Conservation (phyloP, 2,329 filamentous ascomycete species). For the Diatrype stigma region DNA sequence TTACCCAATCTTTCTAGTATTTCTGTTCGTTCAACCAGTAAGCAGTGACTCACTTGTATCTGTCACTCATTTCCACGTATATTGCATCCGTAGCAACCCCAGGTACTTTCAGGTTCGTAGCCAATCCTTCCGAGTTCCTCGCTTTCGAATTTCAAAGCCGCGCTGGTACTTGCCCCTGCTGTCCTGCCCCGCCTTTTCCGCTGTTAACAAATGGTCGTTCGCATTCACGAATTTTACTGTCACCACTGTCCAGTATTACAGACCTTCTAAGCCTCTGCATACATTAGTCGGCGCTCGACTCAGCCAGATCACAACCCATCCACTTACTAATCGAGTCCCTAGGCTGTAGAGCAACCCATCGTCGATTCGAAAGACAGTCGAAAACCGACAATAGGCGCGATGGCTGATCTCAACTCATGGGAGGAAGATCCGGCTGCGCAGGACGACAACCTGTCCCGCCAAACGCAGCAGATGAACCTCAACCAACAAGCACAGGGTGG, state of each 20-base stretch:
- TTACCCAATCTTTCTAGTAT: background rate
- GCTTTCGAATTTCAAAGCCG: no score
- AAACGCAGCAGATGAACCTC: conserved; percentile 72
- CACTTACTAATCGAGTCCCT: no score
- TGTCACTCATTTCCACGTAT: background rate
- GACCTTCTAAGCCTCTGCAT: no score
- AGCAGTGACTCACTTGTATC: background rate
- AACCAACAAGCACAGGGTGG: conserved; percentile 43
- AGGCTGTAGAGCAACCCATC: background rate
- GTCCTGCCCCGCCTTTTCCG: background rate
- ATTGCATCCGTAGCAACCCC: no score
- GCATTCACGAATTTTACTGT: background rate
- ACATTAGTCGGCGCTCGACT: no score
- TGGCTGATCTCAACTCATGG: conserved; percentile 94
- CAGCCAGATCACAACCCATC: no score
- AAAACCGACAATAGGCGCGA: conserved; percentile 37
- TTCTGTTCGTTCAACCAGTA: background rate
- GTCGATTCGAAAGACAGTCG: conserved; percentile 11
- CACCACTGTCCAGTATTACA: background rate
- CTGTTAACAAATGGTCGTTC: background rate
- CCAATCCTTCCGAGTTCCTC: background rate
- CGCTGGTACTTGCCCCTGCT: background rate
- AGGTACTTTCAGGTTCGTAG: background rate
- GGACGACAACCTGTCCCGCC: conserved; percentile 73
- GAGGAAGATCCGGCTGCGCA: conserved; percentile 80